Percentiles rank a stretch among this genome's conserved stretches.
These are phyloP conservation scores for Glebionis coronaria DNA, from an alignment of 129 eudicot species.

Conservation along the genomic window DNA sequence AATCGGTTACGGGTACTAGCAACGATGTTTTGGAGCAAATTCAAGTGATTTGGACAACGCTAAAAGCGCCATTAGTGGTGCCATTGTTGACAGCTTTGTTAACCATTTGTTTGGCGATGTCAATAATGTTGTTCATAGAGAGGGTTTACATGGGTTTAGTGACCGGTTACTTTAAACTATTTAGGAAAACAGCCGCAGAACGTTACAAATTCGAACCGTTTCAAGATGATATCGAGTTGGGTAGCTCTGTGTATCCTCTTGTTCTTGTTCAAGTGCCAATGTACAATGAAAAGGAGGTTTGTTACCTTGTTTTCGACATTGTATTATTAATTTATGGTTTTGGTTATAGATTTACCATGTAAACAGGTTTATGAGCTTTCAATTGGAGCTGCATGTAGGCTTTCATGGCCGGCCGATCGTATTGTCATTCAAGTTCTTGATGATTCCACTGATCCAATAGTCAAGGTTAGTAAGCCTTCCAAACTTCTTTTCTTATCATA, in stretches of 20 bases:
- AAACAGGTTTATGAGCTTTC: conserved; percentile 69
- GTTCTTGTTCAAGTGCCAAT: conserved; percentile 46
- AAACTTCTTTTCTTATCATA: too few species aligned
- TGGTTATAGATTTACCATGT: not conserved
- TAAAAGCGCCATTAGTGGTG: conserved; percentile 42
- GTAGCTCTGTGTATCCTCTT: conserved; percentile 28
- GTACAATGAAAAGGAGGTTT: conserved; percentile 48
- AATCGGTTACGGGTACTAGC: conserved; percentile 22
- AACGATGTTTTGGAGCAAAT: conserved; percentile 39
- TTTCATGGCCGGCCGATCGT: conserved; percentile 81
- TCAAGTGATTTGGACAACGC: conserved; percentile 30
- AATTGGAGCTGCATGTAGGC: conserved; percentile 80
- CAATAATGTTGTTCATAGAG: conserved; percentile 40
- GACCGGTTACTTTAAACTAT: conserved; percentile 24
- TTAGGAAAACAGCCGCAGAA: conserved; percentile 22
- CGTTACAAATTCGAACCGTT: conserved; percentile 38
- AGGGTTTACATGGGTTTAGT: conserved; percentile 45
- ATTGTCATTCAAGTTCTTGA: conserved; percentile 79
- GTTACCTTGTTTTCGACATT: conserved; percentile 12
- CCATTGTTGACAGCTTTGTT: conserved; percentile 29
- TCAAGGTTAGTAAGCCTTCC: conserved; percentile 36
- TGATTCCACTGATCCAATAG: conserved; percentile 66
- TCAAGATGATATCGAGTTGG: conserved; percentile 39
- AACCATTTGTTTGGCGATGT: conserved; percentile 31
- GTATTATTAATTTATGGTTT: not conserved